Base-by-base conservation (phyloP, 164 flowering plant species). In the Piper longum region DNA sequence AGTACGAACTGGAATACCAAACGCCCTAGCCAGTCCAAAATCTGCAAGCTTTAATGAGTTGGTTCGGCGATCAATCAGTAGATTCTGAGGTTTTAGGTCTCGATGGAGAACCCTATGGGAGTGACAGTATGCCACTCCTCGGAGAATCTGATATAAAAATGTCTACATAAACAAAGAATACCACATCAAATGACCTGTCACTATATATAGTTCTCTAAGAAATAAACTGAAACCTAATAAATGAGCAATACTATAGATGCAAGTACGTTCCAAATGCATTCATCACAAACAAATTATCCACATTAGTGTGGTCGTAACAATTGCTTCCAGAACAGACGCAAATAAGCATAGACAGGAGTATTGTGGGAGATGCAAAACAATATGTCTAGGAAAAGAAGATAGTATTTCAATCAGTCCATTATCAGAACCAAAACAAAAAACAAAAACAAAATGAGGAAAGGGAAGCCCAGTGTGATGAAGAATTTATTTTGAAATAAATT, bases 1-100 rank as follows among this genome's bases (percentile, higher is more conserved):
- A 57, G 96, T 86, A 71, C 96, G 83, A 61, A 89, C 91, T 66
- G 98, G 98, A 66, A 92, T 92, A 61, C 95, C 95, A 86, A 92
- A 89, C 57, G 96, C 96, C 72, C 98, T 81, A 39, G 95, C 98
- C 72, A 92, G 77, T 59, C 98, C 98, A 80, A 92, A 92, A 69
- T 91, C 98, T 67, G 96, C 98, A 64, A 91, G 89, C 79, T 91
- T 91, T 52, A 91, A 77, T 41, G 88, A 72, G 81, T 91, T 91
- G 43, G 91, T 85, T 9, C 85, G 82, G 39, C 88, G 88, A 76
- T 91, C 98, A 57, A 91, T 85, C 75, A 91, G 80, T 80, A 89
- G 77, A 78, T 89, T 91, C 70, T 91, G 98, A 16, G 96, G 98
- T 64, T 91, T 91, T 73, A 91, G 66, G 69, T 91, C 96, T 71